Base-by-base conservation (phyloP, 179 eudicot species). In the Silene vulgaris region DNA sequence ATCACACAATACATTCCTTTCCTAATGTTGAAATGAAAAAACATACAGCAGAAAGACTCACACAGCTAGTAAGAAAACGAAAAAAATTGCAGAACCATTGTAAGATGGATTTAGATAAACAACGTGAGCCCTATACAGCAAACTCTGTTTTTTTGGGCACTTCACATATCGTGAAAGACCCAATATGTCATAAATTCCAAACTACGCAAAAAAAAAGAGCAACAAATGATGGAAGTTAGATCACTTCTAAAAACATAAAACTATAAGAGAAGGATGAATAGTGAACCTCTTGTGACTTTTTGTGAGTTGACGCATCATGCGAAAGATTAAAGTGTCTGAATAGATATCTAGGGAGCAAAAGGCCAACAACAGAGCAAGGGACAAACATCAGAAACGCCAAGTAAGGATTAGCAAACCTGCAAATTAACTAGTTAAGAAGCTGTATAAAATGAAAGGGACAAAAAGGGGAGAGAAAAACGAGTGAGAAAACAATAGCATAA, bases 311-410 rank as follows among this genome's bases (percentile, higher is more conserved):
- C 72, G 66, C 82, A 80, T 83, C 88, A 85, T 84, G 90, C 67
- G 88, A 88, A 76, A 82, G 88, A 73, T 89, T 80, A 80, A 84
- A 83, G 68, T 29, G 23, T 78, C 87, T 84, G 83, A 85, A 82
- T 69, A 79, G 59, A 81, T 84, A 79, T 87, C 88, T 89, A 63
- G 99, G 97, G 67, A 89, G 75, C 81, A 96, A 85, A 68, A 96
- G 82, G 75, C 99, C 99, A 78, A 85, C 85, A 83, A 96, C 75
- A 80, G 99, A 93, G 75, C 91, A 82, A 26, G 99, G 99, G 70
- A 93, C 72, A 76, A 93, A 96, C 97, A 90, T 96, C 86, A 93
- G 76, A 79, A 83, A 96, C 37, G 97, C 97, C 88, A 90, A 83
- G 77, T 74, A 87, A 63, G 97, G 96, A 85, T 83, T 88, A 80